Evolutionary conservation across 208 protist species (phyloP), one percentile per base, ranked within the genome.

Genomic region (Strigomonas culicis): DNA sequence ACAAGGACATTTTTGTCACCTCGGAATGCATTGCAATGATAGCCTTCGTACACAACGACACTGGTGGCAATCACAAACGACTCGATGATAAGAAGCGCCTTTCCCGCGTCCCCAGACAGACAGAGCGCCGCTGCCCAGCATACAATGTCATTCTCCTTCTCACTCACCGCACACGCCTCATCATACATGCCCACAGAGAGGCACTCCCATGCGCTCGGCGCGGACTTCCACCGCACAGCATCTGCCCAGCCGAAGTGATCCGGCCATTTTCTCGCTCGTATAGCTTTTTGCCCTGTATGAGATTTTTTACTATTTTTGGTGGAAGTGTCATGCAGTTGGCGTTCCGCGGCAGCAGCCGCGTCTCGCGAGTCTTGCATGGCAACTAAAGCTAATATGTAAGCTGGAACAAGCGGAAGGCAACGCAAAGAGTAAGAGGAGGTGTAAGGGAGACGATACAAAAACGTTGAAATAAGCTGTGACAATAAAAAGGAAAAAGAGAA

Each of bases 1-100:
- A 39, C 34, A 4, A 39, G 34, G 10, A 10, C 4, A 10, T 10
- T 39, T 39, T 39, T 39, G 34, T 39, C 34, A 39, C 34, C 34
- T 10, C 10, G 4, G 34, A 39, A 39, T 39, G 34, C 34, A 10
- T 39, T 39, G 34, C 10, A 4, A 39, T 39, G 10, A 10, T 34
- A 28, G 6, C 11, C 44, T 22, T 82, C 73, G 56, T 79, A 51
- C 30, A 79, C 22, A 0, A 90, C 66, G 1, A 82, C 72, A 46
- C 77, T 82, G 0, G 76, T 72, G 6, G 83, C 73, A 11, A 94
- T 78, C 36, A 94, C 75, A 66, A 83, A 86, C 17, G 75, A 70
- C 52, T 94, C 84, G 1, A 94, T 44, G 22, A 78, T 64, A 31
- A 74, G 61, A 41, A 94, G 43, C 1, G 80, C 81, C 27, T 55